Evolutionary conservation across 2,329 filamentous ascomycete genomes (phyloP).

Genomic region (Ophiostoma australiae): DNA sequence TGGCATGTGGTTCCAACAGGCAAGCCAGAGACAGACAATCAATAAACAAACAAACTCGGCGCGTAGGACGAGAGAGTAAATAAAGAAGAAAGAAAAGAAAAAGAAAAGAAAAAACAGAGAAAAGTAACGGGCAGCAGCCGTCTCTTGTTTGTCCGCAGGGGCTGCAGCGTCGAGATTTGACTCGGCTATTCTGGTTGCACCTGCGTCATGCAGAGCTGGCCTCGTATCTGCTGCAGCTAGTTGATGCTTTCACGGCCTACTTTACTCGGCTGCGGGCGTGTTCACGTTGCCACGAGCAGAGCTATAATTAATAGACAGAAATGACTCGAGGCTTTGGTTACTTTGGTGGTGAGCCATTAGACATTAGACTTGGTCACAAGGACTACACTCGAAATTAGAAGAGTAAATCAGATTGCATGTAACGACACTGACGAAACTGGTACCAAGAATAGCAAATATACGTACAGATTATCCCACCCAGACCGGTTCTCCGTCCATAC

Average conservation of each 20-base stretch:
- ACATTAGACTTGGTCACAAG: too few species aligned
- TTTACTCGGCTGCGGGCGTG: not conserved
- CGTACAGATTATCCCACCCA: slow-evolving; percentile 4
- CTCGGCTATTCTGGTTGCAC: not conserved
- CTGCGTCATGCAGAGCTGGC: not conserved
- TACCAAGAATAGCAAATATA: slow-evolving; percentile 3
- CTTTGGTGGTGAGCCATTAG: too few species aligned
- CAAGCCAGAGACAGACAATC: not conserved
- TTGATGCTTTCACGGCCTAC: not conserved
- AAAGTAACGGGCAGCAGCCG: not conserved
- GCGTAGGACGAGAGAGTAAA: not conserved
- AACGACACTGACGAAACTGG: not conserved
- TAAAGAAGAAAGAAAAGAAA: too few species aligned
- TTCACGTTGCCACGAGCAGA: too few species aligned
- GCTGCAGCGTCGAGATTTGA: not conserved
- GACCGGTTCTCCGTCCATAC: slow-evolving; percentile 5
- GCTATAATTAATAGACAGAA: too few species aligned
- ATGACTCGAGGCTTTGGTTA: too few species aligned
- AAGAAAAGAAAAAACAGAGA: too few species aligned
- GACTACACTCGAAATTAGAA: not conserved
- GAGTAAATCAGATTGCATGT: not conserved
- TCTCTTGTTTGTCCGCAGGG: not conserved
- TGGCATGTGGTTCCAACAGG: not conserved
- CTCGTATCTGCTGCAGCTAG: not conserved
- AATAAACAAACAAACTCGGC: not conserved